A percentile compares a stretch with the other conserved stretches of the same genome.
phyloP scores from a whole-genome alignment of 2,329 filamentous ascomycete genomes.

The Hypoxylon sp. region DNA sequence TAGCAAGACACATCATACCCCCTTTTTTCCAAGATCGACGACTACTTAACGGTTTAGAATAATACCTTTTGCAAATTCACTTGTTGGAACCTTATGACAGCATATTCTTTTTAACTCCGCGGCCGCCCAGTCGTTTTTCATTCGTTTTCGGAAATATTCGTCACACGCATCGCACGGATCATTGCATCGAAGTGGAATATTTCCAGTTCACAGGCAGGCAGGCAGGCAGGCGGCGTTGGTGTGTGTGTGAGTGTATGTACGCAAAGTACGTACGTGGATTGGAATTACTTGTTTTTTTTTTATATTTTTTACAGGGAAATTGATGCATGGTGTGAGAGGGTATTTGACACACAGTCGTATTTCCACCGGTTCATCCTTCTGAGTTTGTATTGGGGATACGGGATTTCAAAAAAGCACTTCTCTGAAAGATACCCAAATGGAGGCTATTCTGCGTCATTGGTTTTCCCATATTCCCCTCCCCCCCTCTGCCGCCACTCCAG shows the following conservation, averaged over 20 bases:
- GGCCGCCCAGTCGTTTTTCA: conserved; percentile 36
- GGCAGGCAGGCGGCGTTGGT: conserved; percentile 44
- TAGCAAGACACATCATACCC: conserved; percentile 1
- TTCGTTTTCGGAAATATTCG: conserved; percentile 34
- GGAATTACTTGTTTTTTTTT: conserved; percentile 26
- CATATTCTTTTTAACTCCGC: conserved; percentile 27
- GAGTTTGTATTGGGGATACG: conserved; percentile 45
- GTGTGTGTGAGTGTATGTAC: conserved; percentile 31
- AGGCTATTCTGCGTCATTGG: conserved; percentile 47
- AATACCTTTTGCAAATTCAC: conserved; percentile 30
- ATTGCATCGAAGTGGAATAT: conserved; percentile 43
- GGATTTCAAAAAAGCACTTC: conserved; percentile 44
- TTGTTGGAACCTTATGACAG: conserved; percentile 32
- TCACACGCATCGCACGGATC: conserved; percentile 44
- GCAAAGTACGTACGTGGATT: conserved; percentile 32
- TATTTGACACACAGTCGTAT: conserved; percentile 38
- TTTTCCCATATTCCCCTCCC: conserved; percentile 34
- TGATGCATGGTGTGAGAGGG: conserved; percentile 43
- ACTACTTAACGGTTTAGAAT: conserved; percentile 30
- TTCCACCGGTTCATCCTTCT: conserved; percentile 40
- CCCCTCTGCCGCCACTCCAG: conserved; percentile 12
- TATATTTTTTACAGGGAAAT: conserved; percentile 41
- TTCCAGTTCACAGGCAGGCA: conserved; percentile 37
- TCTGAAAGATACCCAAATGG: conserved; percentile 48
- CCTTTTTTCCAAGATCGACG: conserved; percentile 23